phyloP scores from a whole-genome alignment of 805 yeast genomes.

The Cyberlindnera veronae region DNA sequence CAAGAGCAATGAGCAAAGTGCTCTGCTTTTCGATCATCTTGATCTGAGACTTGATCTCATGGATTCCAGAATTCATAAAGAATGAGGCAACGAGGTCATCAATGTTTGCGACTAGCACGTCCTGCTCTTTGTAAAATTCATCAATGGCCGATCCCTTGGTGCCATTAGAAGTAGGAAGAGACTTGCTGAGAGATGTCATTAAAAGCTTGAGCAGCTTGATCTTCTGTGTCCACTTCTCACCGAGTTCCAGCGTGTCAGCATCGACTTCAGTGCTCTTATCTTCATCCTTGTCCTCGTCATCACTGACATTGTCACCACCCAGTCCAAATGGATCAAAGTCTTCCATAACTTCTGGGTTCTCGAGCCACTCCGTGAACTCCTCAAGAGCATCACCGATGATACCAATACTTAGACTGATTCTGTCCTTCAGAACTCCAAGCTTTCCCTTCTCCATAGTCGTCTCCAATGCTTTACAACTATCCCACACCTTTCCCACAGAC shows the following conservation, averaged over 20 bases:
- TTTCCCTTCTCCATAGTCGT: conserved; percentile 46
- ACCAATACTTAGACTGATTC: conserved; percentile 40
- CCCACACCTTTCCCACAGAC: conserved; percentile 69
- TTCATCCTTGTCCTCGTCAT: conserved; percentile 27
- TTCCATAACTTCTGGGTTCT: conserved; percentile 46
- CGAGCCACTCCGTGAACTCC: conserved; percentile 68
- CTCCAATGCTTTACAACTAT: conserved; percentile 50
- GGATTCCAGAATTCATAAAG: conserved; percentile 37
- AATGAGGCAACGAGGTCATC: conserved; percentile 60
- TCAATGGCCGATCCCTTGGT: conserved; percentile 47
- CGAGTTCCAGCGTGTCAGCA: conserved; percentile 36
- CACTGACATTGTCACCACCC: conserved; percentile 31
- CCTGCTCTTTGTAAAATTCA: conserved; percentile 41
- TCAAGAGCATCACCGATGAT: conserved; percentile 60
- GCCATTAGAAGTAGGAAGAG: conserved; percentile 41
- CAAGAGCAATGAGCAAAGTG: conserved; percentile 16
- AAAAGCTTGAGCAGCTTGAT: conserved; percentile 56
- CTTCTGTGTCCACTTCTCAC: conserved; percentile 48
- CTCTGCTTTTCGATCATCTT: conserved; percentile 27
- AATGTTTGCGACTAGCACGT: conserved; percentile 39
- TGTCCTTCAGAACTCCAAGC: conserved; percentile 46
- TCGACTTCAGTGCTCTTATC: conserved; percentile 28
- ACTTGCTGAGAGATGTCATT: conserved; percentile 53
- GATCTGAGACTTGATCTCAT: conserved; percentile 29
- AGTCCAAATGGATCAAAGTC: conserved; percentile 55